Evolutionary conservation across 116 monocot genomes (phyloP).

Genomic region (Posidonia oceanica): DNA sequence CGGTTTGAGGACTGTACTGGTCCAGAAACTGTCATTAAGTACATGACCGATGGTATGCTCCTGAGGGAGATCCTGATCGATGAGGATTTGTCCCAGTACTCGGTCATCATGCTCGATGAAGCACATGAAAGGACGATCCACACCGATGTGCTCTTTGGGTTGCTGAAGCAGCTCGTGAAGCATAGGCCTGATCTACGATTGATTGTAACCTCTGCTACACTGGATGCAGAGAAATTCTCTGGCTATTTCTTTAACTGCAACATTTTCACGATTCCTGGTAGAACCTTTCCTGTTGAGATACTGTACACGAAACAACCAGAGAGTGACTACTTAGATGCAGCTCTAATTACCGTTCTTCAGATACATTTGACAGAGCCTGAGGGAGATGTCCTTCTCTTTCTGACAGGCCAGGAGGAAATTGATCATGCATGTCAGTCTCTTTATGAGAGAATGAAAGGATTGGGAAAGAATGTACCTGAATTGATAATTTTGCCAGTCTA

Average conservation of each 20-base stretch:
- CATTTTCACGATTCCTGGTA: constrained; percentile 88
- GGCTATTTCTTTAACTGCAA: constrained; percentile 95
- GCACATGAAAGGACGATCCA: constrained; percentile 96
- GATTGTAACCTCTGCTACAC: constrained; percentile 92
- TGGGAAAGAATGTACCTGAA: constrained; percentile 89
- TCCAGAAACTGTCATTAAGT: constrained; percentile 93
- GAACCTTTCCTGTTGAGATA: constrained; percentile 96
- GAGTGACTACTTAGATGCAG: constrained; percentile 91
- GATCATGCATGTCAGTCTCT: constrained; percentile 95
- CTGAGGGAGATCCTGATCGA: constrained; percentile 84
- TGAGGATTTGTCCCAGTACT: constrained; percentile 88
- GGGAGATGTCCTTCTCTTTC: constrained; percentile 83
- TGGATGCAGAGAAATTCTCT: constrained; percentile 98
- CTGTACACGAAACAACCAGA: constrained; percentile 93
- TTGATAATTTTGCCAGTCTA: constrained; percentile 95
- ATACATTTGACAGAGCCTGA: constrained; percentile 96
- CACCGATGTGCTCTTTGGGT: constrained; percentile 91
- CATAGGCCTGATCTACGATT: constrained; percentile 66
- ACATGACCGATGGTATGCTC: constrained; percentile 99
- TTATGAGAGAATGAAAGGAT: constrained; percentile 94
- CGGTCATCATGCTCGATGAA: constrained; percentile 95
- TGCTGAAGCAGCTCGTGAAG: constrained; percentile 77
- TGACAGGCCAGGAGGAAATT: constrained; percentile 96
- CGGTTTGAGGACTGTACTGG: constrained; percentile 96
- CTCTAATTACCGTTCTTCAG: constrained; percentile 81